Percentiles rank a stretch among this genome's conserved stretches.
Evolutionary conservation across 2,329 filamentous ascomycete genomes (phyloP).

Genomic region (Lasiodiplodia hormozganensis): DNA sequence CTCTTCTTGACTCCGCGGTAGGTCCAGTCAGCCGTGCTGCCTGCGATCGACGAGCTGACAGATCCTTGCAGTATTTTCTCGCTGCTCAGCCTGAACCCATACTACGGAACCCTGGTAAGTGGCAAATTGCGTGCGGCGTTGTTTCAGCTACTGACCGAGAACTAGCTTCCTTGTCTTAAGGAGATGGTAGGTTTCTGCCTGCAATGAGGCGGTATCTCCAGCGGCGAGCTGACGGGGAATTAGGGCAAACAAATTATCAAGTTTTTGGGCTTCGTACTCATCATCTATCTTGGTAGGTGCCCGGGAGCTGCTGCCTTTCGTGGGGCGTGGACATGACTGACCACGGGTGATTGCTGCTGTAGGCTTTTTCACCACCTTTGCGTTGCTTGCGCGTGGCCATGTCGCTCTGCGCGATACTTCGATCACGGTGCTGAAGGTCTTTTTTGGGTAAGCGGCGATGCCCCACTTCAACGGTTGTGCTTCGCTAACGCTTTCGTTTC

Average conservation of each 20-base stretch:
- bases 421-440: conserved; percentile 79
- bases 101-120: conserved; percentile 78
- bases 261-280: conserved; percentile 77
- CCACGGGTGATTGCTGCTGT: conserved; percentile 5
- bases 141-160: conserved; percentile 23
- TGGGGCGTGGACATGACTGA: background rate
- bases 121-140: background rate
- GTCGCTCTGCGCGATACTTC: conserved; percentile 74
- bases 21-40: conserved; percentile 30
- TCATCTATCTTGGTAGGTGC: conserved; percentile 74
- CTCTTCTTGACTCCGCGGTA: conserved; percentile 83
- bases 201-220: conserved; percentile 3
- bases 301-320: conserved; percentile 15
- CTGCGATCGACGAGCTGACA: conserved; percentile 29
- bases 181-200: conserved; percentile 70
- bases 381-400: conserved; percentile 73
- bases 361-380: conserved; percentile 88
- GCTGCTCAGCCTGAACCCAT: conserved; percentile 83
- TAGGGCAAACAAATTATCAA: conserved; percentile 86
- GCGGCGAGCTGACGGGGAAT: conserved; percentile 32
- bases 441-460: conserved; percentile 65
- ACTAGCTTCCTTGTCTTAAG: conserved; percentile 81
- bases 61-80: conserved; percentile 72
- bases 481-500: conserved; percentile 30
- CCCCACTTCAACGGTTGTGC: conserved; percentile 6